phyloP scores from a whole-genome alignment of 176 grass and related monocot genomes.

The Oryza nivara region DNA sequence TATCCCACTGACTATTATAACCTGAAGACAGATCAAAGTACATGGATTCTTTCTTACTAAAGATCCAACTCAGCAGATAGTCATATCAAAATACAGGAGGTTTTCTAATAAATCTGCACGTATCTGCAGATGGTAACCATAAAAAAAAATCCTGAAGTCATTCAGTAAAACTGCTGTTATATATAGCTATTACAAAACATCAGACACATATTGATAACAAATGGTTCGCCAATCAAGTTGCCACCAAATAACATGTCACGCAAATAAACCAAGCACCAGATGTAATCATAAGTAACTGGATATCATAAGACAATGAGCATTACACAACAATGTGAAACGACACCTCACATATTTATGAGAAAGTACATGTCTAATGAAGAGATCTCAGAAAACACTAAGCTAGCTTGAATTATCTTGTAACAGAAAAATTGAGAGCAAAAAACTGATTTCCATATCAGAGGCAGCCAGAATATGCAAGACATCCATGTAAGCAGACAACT shows the following conservation, averaged over 20 bases:
- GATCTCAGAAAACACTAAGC: slow-evolving; percentile 41
- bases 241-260: slow-evolving; percentile 9
- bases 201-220: background rate
- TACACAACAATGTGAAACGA: slow-evolving; percentile 29
- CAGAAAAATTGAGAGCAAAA: slow-evolving; percentile 53
- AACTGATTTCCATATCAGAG: slow-evolving; percentile 66
- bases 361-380: slow-evolving; percentile 54
- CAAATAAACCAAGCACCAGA: slow-evolving; percentile 1
- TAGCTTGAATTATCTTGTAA: slow-evolving; percentile 59
- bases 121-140: background rate
- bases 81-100: background rate
- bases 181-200: slow-evolving; percentile 17
- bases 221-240: slow-evolving; percentile 9
- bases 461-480: slow-evolving; percentile 82
- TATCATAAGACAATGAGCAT: slow-evolving; percentile 10
- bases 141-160: background rate
- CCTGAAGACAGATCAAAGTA: background rate
- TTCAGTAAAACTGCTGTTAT: background rate
- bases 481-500: slow-evolving; percentile 86
- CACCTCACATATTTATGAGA: slow-evolving; percentile 36
- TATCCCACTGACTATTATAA: background rate
- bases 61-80: background rate
- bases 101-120: background rate
- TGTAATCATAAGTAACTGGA: slow-evolving; percentile 32
- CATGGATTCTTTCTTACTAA: background rate